These are phyloP conservation scores for Geotrichum cucujoidarum DNA, from an alignment of 1,139 yeast genomes.

Conservation along the genomic window DNA sequence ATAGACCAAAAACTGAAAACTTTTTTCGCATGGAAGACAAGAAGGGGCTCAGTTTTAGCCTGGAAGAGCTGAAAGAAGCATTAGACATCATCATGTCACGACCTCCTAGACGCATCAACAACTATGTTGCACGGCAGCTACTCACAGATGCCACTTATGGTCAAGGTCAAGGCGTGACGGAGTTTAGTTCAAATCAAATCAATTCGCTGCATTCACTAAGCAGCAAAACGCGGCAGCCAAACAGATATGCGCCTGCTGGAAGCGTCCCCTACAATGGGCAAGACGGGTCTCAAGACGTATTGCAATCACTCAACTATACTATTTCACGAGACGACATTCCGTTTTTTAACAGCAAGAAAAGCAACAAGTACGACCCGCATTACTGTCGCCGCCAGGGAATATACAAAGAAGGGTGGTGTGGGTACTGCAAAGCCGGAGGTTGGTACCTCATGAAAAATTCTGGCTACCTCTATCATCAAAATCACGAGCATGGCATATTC, in stretches of 20 bases:
- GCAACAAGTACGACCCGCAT: slow-evolving; percentile 27
- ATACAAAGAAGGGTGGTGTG: slow-evolving; percentile 31
- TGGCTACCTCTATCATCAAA: slow-evolving; percentile 31
- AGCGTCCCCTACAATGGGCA: slow-evolving; percentile 3
- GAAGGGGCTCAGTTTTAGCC: slow-evolving; percentile 24
- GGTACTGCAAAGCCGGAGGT: slow-evolving; percentile 27
- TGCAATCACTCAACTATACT: neutral
- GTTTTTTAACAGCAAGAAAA: slow-evolving; percentile 22
- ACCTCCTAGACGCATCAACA: slow-evolving; percentile 29
- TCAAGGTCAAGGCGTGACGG: slow-evolving; percentile 27
- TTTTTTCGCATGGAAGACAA: slow-evolving; percentile 27
- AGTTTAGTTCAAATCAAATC: slow-evolving; percentile 22
- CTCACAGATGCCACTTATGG: slow-evolving; percentile 27
- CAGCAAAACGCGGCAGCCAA: slow-evolving; percentile 21
- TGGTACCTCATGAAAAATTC: slow-evolving; percentile 30
- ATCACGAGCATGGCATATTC: slow-evolving; percentile 32
- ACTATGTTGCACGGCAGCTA: slow-evolving; percentile 27
- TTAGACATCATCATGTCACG: slow-evolving; percentile 26
- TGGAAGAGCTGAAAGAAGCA: slow-evolving; percentile 26
- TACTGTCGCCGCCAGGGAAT: slow-evolving; percentile 27
- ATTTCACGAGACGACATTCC: slow-evolving; percentile 18
- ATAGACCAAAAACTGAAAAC: slow-evolving; percentile 23
- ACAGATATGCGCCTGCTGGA: slow-evolving; percentile 20
- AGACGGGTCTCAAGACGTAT: slow-evolving; percentile 2
- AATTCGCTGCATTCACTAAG: slow-evolving; percentile 23